phyloP scores from a whole-genome alignment of 2,329 filamentous ascomycete genomes.

The Botryotinia narcissicola region DNA sequence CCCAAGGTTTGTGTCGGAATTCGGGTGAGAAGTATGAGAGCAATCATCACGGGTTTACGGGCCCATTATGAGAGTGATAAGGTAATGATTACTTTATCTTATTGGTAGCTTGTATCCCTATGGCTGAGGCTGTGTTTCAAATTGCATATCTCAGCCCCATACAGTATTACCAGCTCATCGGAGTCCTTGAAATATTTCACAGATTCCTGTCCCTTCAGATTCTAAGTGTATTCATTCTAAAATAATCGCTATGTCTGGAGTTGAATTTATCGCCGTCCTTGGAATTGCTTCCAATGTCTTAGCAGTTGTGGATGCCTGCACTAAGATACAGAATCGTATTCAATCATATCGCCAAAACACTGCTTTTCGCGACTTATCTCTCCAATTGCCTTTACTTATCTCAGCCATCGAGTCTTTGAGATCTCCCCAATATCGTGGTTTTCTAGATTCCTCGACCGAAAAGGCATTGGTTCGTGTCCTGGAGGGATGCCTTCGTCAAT shows the following conservation, averaged over 20 bases:
- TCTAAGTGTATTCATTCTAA: not conserved
- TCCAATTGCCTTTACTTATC: conserved; percentile 10
- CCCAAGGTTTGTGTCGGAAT: not conserved
- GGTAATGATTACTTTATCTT: not conserved
- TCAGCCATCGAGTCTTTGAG: conserved; percentile 3
- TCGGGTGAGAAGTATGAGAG: not conserved
- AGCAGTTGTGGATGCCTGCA: conserved; percentile 17
- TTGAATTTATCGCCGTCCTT: conserved; percentile 10
- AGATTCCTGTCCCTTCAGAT: not conserved
- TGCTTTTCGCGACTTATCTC: conserved; percentile 4
- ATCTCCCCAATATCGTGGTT: not conserved
- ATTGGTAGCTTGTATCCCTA: not conserved
- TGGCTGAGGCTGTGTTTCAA: conserved; percentile 9
- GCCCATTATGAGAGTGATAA: not conserved
- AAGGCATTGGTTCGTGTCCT: conserved; percentile 16
- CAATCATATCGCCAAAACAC: conserved; percentile 13
- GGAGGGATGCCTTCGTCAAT: conserved; percentile 12
- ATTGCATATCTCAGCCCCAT: not conserved
- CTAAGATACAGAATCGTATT: conserved; percentile 6
- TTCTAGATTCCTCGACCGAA: not conserved
- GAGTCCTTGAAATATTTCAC: not conserved
- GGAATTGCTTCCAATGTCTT: conserved; percentile 12
- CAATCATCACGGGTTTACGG: not conserved
- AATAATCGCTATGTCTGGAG: conserved; percentile 10
- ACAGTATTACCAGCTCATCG: not conserved